Base-by-base conservation (phyloP, 2,329 filamentous ascomycete genomes). In the Phialophora verrucosa region DNA sequence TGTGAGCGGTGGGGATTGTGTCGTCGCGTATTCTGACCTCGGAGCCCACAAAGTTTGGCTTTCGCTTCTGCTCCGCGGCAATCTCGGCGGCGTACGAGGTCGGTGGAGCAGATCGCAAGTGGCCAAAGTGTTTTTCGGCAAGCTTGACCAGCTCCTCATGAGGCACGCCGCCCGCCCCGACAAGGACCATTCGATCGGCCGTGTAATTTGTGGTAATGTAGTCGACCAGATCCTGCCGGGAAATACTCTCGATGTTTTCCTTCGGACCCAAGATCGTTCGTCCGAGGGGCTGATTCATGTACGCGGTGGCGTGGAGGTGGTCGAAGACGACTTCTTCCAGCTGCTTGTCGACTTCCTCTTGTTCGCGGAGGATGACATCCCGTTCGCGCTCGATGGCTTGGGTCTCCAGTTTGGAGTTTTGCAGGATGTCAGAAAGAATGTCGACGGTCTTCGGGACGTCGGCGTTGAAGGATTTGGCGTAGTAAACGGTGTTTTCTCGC, bases 171-270 rank as follows among this genome's bases (percentile, higher is more conserved):
- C 95, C 95, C 73, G 95, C 90, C 78, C 93, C 93, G 74, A 97
- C 95, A 56, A 99, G 90, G 72, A 99, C 94, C 94, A 99, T 99
- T 81, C 96, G 93, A 84, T 99, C 95, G 73, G 95, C 94, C 66
- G 93, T 97, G 87, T 99, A 99, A 88, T 99, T 99, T 84, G 88
- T 95, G 87, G 96, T 97, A 87, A 99, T 98, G 85, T 99, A 99
- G 85, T 91, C 91, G 80, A 86, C 84, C 74, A 99, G 87, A 82
- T 99, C 94, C 76, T 92, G 88, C 76, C 93, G 90, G 81, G 91
- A 90, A 83, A 99, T 99, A 82, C 90, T 93, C 80, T 93, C 88
- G 81, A 99, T 99, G 87, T 99, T 99, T 86, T 99, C 89, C 83
- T 93, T 93, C 74, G 95, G 95, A 74, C 95, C 95, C 71, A 99